Evolutionary conservation across 2,329 filamentous ascomycete species (phyloP).

Genomic region (Microcyclosporella mali): DNA sequence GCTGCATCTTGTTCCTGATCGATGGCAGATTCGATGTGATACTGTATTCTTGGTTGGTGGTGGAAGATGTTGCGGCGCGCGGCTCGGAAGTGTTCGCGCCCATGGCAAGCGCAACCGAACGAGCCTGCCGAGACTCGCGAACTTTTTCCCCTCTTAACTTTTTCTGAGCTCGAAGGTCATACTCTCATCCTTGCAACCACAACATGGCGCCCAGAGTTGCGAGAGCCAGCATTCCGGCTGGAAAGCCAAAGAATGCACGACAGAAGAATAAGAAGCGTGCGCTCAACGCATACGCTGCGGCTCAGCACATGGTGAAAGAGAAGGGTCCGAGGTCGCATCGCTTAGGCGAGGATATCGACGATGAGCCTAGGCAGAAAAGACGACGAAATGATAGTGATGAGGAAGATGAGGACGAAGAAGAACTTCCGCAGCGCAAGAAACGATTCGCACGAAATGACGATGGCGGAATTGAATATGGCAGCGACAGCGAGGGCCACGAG

Average conservation of each 20-base stretch:
- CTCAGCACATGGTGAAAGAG: conserved; percentile 50
- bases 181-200: no score
- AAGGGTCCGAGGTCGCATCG: conserved; percentile 52
- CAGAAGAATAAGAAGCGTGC: conserved; percentile 48
- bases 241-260: conserved; percentile 30
- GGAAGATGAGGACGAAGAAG: conserved; percentile 38
- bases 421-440: conserved; percentile 29
- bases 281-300: conserved; percentile 60
- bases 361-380: conserved; percentile 36
- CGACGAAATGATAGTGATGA: conserved; percentile 46
- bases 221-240: conserved; percentile 23
- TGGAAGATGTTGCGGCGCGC: no score
- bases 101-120: no score
- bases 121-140: conserved; percentile 17
- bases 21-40: no score
- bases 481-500: conserved; percentile 78
- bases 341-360: conserved; percentile 49
- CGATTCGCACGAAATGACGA: conserved; percentile 26
- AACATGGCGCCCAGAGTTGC: conserved; percentile 44
- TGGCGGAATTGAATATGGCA: conserved; percentile 61
- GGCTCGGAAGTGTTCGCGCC: no score
- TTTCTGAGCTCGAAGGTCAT: no score
- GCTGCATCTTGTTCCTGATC: conserved; percentile 50
- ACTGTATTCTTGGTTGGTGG: conserved; percentile 2
- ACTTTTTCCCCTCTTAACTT: no score